A percentile compares a stretch with the other conserved stretches of the same genome.
Evolutionary conservation across 805 yeast species (phyloP).

Genomic region (Spencermartinsiella europaea): DNA sequence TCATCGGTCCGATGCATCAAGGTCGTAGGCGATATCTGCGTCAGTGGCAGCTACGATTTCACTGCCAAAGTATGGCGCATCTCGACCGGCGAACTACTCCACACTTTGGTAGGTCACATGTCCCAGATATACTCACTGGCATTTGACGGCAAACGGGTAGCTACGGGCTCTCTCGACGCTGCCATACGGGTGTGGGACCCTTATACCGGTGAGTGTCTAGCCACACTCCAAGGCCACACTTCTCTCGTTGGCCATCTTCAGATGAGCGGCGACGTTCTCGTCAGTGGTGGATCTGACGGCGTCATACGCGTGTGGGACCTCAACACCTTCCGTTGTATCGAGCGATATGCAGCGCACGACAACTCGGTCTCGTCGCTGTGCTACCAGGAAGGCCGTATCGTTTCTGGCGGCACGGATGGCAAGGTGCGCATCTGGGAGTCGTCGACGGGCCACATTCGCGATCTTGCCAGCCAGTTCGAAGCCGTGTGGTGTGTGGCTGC

Average conservation of each 20-base stretch:
- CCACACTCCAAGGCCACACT: conserved; percentile 76
- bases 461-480: conserved; percentile 32
- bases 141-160: conserved; percentile 83
- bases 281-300: conserved; percentile 86
- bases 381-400: conserved; percentile 35
- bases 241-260: conserved; percentile 89
- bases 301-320: conserved; percentile 82
- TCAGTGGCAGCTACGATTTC: conserved; percentile 86
- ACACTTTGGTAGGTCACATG: conserved; percentile 86
- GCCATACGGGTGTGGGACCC: conserved; percentile 96
- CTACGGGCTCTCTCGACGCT: conserved; percentile 94
- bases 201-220: conserved; percentile 73
- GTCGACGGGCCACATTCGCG: conserved; percentile 35
- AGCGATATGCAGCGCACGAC: conserved; percentile 45
- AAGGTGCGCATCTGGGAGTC: conserved; percentile 38
- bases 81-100: conserved; percentile 82
- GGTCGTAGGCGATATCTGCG: conserved; percentile 59
- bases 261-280: conserved; percentile 61
- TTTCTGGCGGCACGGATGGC: conserved; percentile 41
- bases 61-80: conserved; percentile 88
- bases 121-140: conserved; percentile 89
- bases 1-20: conserved; percentile 79
- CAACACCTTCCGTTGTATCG: conserved; percentile 70
- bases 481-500: conserved; percentile 40
- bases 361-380: conserved; percentile 39